A percentile compares a stretch with the other conserved stretches of the same genome.
Conservation (phyloP, 176 grass and related monocot species). For the Aegilops sharonensis region DNA sequence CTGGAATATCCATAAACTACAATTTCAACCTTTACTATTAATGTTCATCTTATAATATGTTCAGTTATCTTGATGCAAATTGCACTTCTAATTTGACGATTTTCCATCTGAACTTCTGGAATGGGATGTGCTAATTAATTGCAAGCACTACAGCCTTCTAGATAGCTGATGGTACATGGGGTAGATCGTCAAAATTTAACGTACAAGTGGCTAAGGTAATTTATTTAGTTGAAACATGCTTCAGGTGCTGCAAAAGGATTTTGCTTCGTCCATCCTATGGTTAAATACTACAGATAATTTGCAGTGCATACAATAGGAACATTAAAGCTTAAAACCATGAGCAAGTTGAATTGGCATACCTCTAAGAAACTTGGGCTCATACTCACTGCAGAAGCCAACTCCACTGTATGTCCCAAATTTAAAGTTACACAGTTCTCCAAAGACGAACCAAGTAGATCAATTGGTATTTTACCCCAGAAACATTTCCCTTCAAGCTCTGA, state of each 20-base stretch:
- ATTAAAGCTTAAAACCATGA: conserved; percentile 7
- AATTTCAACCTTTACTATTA: background rate
- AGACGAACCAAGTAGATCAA: conserved; percentile 78
- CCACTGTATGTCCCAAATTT: conserved; percentile 71
- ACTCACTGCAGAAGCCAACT: conserved; percentile 71
- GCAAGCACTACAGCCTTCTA: background rate
- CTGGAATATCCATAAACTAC: conserved; percentile 1
- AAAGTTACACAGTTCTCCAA: conserved; percentile 79
- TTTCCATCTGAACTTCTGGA: background rate
- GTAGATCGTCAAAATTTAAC: background rate
- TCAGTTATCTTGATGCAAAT: conserved; percentile 14
- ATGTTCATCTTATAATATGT: background rate
- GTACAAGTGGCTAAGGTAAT: background rate
- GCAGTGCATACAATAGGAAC: background rate
- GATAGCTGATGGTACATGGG: background rate
- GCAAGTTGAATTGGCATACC: conserved; percentile 50
- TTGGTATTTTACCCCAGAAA: conserved; percentile 84
- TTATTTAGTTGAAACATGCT: conserved; percentile 1
- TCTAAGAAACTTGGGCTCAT: conserved; percentile 81
- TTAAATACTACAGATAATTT: conserved; percentile 4
- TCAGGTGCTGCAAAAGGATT: background rate
- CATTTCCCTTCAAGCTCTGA: conserved; percentile 87
- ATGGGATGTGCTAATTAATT: background rate
- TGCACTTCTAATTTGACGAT: background rate
- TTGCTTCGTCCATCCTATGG: background rate